phyloP scores from a whole-genome alignment of 2,329 filamentous ascomycete species.

The Xylariaceae sp. region DNA sequence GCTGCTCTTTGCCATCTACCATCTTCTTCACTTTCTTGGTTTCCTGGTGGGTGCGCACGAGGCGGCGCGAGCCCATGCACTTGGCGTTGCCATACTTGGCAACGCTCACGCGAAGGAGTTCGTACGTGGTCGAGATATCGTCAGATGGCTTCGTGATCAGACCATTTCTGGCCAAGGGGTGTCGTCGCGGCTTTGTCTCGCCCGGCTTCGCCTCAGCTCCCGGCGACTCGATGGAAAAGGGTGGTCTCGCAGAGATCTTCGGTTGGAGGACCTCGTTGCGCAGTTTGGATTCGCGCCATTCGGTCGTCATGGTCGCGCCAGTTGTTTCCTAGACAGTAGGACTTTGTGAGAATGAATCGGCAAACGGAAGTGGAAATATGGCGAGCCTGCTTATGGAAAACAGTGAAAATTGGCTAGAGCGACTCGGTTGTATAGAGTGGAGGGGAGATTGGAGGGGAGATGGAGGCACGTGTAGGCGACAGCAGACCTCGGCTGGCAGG shows the following conservation, averaged over 20 bases:
- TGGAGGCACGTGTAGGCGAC: no score
- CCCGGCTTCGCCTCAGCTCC: slow-evolving; percentile 57
- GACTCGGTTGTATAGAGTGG: no score
- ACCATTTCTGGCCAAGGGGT: slow-evolving; percentile 53
- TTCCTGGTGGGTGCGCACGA: slow-evolving; percentile 72
- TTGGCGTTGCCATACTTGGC: slow-evolving; percentile 58
- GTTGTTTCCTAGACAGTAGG: no score
- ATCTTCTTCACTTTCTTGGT: slow-evolving; percentile 88
- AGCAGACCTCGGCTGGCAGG: no score
- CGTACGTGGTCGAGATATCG: slow-evolving; percentile 65
- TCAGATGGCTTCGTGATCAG: slow-evolving; percentile 54
- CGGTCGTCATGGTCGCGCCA: slow-evolving; percentile 16
- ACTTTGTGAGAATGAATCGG: no score
- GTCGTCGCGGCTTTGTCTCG: slow-evolving; percentile 67
- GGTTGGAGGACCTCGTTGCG: slow-evolving; percentile 25
- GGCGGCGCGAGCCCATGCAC: slow-evolving; percentile 61
- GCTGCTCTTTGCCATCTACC: slow-evolving; percentile 68
- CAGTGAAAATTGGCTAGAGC: no score
- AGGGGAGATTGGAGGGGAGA: not conserved
- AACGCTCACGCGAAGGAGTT: slow-evolving; percentile 63
- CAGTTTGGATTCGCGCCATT: slow-evolving; percentile 25
- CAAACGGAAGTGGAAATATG: no score
- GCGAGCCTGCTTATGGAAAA: no score
- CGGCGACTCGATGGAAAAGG: slow-evolving; percentile 62
- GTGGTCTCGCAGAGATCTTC: slow-evolving; percentile 50